These are phyloP conservation scores for Auriscalpium microsporum DNA, from an alignment of 768 basidiomycete species.

Conservation along the genomic window DNA sequence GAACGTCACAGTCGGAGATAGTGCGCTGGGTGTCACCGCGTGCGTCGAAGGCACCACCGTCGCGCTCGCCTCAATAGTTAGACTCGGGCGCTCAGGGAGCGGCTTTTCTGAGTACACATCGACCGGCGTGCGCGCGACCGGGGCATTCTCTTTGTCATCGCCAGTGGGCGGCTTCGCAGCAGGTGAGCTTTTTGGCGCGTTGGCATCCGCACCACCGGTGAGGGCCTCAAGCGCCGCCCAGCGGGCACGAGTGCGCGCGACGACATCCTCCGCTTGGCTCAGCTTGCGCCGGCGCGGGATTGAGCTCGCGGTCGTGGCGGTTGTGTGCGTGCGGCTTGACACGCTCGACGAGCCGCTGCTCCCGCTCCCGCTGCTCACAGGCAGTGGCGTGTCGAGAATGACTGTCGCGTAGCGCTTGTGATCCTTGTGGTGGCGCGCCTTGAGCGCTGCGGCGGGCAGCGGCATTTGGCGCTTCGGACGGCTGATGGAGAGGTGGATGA, in stretches of 20 bases:
- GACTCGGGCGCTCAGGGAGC: slow-evolving; percentile 2
- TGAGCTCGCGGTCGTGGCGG: slow-evolving; percentile 1
- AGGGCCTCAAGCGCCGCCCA: slow-evolving; percentile 14
- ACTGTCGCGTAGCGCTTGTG: slow-evolving; percentile 12
- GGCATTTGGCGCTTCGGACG: background rate
- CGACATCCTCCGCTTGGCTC: slow-evolving; percentile 12
- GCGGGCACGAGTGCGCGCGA: slow-evolving; percentile 9
- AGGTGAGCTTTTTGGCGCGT: background rate
- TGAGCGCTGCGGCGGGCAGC: background rate
- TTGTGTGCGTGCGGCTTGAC: background rate
- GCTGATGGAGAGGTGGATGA: background rate
- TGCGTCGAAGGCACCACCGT: background rate
- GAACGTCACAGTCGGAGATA: background rate
- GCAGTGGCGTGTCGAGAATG: background rate
- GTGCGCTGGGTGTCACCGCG: background rate
- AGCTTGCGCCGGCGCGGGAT: slow-evolving; percentile 8
- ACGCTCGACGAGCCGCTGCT: slow-evolving; percentile 7
- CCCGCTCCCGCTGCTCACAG: slow-evolving; percentile 6
- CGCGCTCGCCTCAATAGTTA: background rate
- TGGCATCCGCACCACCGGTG: background rate
- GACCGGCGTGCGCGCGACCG: background rate
- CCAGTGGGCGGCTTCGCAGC: background rate
- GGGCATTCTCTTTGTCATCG: background rate
- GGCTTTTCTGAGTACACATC: slow-evolving; percentile 10
- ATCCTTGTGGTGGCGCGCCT: background rate